These are phyloP conservation scores for Oryza glaberrima DNA, from an alignment of 176 grass and related monocot genomes.

Conservation along the genomic window DNA sequence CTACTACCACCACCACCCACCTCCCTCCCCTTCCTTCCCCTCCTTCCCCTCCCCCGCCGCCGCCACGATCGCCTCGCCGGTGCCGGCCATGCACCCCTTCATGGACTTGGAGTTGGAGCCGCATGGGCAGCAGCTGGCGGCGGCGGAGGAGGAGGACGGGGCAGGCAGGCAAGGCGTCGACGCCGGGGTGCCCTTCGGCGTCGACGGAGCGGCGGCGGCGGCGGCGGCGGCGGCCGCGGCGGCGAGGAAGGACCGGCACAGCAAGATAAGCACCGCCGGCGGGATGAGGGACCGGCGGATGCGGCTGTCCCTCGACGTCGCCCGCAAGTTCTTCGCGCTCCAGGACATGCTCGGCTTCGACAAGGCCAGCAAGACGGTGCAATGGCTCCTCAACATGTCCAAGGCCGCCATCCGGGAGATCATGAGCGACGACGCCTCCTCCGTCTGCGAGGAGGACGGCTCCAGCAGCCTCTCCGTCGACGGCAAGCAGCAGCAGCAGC, in stretches of 20 bases:
- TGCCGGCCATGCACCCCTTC: constrained; percentile 1
- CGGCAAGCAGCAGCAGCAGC: constrained; percentile 45
- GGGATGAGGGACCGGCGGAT: constrained; percentile 90
- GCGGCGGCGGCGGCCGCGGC: constrained; percentile 10
- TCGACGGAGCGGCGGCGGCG: not conserved
- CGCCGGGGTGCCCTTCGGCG: too few species aligned
- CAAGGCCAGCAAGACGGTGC: constrained; percentile 96
- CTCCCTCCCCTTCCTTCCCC: constrained; percentile 38
- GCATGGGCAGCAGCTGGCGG: not conserved
- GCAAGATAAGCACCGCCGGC: constrained; percentile 86
- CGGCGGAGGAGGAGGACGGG: not conserved
- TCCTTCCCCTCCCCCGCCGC: constrained; percentile 38
- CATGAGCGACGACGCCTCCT: constrained; percentile 52
- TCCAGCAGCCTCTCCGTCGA: constrained; percentile 69
- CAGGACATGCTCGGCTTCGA: constrained; percentile 95
- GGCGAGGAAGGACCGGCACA: constrained; percentile 84
- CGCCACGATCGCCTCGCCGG: constrained; percentile 18
- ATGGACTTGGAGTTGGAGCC: constrained; percentile 7
- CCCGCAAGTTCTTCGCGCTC: constrained; percentile 83
- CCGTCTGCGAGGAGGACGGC: constrained; percentile 62
- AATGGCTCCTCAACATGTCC: constrained; percentile 87
- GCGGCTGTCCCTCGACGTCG: constrained; percentile 87
- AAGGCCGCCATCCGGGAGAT: constrained; percentile 78
- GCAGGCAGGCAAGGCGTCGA: not conserved
- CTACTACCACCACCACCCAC: constrained; percentile 21